Conservation (phyloP, 2,329 filamentous ascomycete species). For the Tolypocladium endophyticum region DNA sequence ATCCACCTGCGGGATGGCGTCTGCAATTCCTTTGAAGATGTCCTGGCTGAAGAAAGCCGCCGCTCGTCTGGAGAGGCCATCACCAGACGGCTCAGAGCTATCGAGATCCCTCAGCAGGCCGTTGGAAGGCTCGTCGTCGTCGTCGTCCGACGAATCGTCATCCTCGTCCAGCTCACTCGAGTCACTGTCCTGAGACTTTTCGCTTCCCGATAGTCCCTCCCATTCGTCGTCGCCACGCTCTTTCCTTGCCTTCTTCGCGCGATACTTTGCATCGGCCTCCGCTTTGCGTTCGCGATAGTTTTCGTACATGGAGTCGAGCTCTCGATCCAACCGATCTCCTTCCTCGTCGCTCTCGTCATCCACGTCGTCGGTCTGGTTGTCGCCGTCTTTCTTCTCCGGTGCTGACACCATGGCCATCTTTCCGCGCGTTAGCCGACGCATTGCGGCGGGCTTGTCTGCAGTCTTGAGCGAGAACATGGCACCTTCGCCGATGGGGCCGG, state of each 20-base stretch:
- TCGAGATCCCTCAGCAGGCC: constrained; percentile 27
- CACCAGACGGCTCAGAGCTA: constrained; percentile 31
- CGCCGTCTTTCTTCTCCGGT: constrained; percentile 41
- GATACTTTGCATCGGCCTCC: constrained; percentile 73
- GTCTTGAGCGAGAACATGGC: constrained; percentile 79
- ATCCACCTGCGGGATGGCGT: constrained; percentile 42
- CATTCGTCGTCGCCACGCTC: constrained; percentile 81
- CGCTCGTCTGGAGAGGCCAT: constrained; percentile 67
- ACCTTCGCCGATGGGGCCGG: constrained; percentile 66
- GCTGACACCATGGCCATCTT: constrained; percentile 64
- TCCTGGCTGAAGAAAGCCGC: constrained; percentile 89
- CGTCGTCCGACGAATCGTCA: constrained; percentile 25
- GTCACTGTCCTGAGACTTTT: constrained; percentile 39
- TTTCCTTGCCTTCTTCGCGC: constrained; percentile 79
- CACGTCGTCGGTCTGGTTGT: constrained; percentile 44
- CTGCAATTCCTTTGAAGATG: constrained; percentile 77
- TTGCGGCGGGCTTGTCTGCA: constrained; percentile 64
- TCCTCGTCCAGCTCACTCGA: constrained; percentile 51
- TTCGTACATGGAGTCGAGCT: constrained; percentile 82
- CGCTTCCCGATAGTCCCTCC: constrained; percentile 71
- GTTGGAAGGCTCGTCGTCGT: constrained; percentile 14
- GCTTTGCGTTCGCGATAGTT: constrained; percentile 73
- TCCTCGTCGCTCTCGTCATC: constrained; percentile 65
- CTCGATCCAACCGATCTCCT: constrained; percentile 69
- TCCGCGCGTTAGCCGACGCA: constrained; percentile 52